phyloP scores from a whole-genome alignment of 2,329 filamentous ascomycete genomes.

The Thielaviopsis euricoi region DNA sequence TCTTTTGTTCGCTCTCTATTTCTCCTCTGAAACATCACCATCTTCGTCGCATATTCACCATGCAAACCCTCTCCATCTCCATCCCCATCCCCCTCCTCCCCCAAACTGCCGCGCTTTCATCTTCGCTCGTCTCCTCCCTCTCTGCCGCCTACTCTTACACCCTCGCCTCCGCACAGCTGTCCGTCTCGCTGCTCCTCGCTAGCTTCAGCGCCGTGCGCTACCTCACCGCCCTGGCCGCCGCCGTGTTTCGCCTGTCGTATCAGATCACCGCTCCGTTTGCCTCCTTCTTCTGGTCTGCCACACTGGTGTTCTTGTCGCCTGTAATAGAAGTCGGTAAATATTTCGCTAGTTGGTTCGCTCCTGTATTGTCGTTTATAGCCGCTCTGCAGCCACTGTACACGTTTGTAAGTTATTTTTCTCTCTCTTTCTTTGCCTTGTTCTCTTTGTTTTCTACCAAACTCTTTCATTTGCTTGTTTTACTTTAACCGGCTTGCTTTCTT shows the following conservation, averaged over 20 bases:
- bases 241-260: not conserved
- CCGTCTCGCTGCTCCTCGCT: not conserved
- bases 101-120: too few species aligned
- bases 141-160: not conserved
- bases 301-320: constrained; percentile 3
- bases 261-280: not conserved
- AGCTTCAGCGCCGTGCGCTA: not conserved
- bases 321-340: not conserved
- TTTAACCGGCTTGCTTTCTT: too few species aligned
- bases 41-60: too few species aligned
- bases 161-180: not conserved
- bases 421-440: not conserved
- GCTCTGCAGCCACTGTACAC: constrained; percentile 8
- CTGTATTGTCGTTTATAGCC: not conserved
- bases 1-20: not conserved
- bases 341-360: not conserved
- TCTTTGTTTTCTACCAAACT: not conserved
- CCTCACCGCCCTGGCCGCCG: not conserved
- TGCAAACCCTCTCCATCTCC: too few species aligned
- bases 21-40: too few species aligned
- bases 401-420: constrained; percentile 8
- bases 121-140: not conserved
- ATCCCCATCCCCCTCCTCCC: too few species aligned
- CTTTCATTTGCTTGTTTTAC: too few species aligned
- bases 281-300: not conserved